These are phyloP conservation scores for Phyllosticta paracitricarpa DNA, from an alignment of 2,329 filamentous ascomycete genomes.

Conservation along the genomic window DNA sequence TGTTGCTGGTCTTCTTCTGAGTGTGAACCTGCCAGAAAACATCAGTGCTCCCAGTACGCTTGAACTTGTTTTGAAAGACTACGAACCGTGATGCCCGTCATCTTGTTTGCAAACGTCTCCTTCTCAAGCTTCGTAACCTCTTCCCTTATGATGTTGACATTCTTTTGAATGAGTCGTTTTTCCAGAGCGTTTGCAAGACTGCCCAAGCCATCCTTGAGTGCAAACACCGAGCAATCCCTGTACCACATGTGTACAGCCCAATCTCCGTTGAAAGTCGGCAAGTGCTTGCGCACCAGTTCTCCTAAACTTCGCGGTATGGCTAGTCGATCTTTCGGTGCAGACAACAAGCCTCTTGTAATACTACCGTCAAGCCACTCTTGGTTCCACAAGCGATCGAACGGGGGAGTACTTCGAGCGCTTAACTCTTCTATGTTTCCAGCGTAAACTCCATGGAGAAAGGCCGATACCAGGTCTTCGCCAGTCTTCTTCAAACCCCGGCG, in stretches of 20 bases:
- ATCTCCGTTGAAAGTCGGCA: no score
- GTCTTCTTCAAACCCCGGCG: slow-evolving; percentile 43
- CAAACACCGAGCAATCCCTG: slow-evolving; percentile 24
- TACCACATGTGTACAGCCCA: not conserved
- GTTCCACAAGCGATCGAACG: slow-evolving; percentile 33
- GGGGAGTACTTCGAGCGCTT: slow-evolving; percentile 57
- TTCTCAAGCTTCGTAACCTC: slow-evolving; percentile 37
- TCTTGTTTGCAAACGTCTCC: not conserved
- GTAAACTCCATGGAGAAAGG: slow-evolving; percentile 76
- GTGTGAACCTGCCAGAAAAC: not conserved
- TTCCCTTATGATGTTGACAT: slow-evolving; percentile 29
- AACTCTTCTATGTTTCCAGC: slow-evolving; percentile 78
- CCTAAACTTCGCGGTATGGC: not conserved
- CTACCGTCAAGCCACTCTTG: slow-evolving; percentile 38
- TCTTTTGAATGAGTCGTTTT: slow-evolving; percentile 15
- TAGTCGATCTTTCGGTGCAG: not conserved
- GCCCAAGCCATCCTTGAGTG: slow-evolving; percentile 35
- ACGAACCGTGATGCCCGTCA: not conserved
- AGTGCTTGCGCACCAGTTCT: not conserved
- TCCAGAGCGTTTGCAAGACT: slow-evolving; percentile 30
- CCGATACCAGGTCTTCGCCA: slow-evolving; percentile 66
- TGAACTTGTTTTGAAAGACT: no score
- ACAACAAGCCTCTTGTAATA: slow-evolving; percentile 24
- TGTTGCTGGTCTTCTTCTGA: not conserved
- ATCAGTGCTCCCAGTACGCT: not conserved